A percentile compares a stretch with the other conserved stretches of the same genome.
Conservation (phyloP, 2,329 filamentous ascomycete species). For the Beauveria bassiana region DNA sequence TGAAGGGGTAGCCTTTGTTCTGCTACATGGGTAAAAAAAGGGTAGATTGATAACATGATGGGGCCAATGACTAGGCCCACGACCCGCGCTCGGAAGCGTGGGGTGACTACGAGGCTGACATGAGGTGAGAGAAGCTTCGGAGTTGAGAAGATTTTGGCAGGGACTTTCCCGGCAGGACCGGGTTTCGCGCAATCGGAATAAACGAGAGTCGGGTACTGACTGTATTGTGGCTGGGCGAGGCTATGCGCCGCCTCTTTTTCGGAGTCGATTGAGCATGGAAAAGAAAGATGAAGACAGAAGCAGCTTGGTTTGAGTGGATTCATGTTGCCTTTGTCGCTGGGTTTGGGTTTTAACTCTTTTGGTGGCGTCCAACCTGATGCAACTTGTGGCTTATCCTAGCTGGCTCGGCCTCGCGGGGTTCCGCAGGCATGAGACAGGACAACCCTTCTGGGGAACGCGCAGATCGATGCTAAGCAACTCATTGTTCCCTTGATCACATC, state of each 20-base stretch:
- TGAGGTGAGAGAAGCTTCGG: not conserved
- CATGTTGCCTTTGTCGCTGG: no score
- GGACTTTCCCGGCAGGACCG: not conserved
- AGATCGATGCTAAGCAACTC: not conserved
- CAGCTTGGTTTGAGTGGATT: not conserved
- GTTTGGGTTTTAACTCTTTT: no score
- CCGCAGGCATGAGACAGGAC: not conserved
- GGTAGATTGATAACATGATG: not conserved
- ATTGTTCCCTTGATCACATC: no score
- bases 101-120: not conserved
- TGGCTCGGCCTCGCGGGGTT: not conserved
- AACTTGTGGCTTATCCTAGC: not conserved
- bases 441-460: not conserved
- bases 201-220: not conserved
- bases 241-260: not conserved
- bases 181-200: not conserved
- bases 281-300: not conserved
- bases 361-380: no score
- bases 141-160: not conserved
- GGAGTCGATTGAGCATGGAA: not conserved
- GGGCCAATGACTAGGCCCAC: not conserved
- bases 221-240: not conserved
- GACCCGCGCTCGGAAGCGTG: not conserved
- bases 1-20: not conserved
- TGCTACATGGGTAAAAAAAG: no score